Conservation (phyloP, 345 rosid genomes). For the Rhodamnia argentea region DNA sequence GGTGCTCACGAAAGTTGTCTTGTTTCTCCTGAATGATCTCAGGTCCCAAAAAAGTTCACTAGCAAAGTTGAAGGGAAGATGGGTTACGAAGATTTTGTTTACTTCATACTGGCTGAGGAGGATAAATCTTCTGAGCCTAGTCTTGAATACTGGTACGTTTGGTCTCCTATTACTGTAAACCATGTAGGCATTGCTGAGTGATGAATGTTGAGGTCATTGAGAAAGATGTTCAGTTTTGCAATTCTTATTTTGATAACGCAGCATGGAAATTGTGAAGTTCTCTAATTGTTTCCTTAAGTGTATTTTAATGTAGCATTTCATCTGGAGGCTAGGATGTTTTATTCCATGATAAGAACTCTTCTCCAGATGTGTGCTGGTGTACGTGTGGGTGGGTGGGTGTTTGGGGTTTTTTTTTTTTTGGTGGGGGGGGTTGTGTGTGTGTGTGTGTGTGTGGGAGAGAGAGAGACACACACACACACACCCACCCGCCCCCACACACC, state of each 20-base stretch:
- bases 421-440: background rate
- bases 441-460: no score
- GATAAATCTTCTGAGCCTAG: constrained; percentile 85
- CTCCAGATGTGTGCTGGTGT: background rate
- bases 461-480: no score
- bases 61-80: constrained; percentile 69
- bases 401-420: no score
- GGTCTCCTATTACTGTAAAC: background rate
- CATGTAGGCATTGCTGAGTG: background rate
- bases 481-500: no score
- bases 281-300: background rate
- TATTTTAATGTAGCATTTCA: background rate
- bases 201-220: background rate
- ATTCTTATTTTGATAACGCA: background rate
- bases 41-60: constrained; percentile 68
- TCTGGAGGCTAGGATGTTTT: background rate
- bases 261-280: background rate
- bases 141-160: constrained; percentile 75
- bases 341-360: background rate
- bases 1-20: background rate
- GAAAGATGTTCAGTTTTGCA: background rate
- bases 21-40: constrained; percentile 6
- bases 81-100: constrained; percentile 94
- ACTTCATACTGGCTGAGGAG: constrained; percentile 86
- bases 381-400: background rate